Base-by-base conservation (phyloP, 2,329 filamentous ascomycete species). In the Lasiodiplodia sp. region DNA sequence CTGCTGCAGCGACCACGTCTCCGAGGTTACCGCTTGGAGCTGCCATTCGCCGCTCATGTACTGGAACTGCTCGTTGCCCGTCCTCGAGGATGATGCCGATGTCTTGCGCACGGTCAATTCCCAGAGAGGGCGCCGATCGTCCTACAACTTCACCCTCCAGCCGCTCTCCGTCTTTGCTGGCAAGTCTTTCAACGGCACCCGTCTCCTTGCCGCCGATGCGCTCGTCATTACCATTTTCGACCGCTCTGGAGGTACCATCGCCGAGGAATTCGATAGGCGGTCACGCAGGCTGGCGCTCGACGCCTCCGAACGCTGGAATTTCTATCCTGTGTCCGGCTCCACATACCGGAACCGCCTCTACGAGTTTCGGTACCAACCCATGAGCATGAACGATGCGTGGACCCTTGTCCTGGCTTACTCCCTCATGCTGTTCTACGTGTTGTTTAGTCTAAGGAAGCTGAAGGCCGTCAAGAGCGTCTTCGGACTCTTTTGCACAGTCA, bases 1-100 rank as follows among this genome's bases (percentile, higher is more conserved):
- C 14, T 68, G 66, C 12, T 68, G 66, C 66, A 72, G 72, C 18
- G 64, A 70, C 14, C 57, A 74, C 37, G 52, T 64, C 7, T 55
- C 49, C 4, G 37, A 55, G 4, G 21, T 21, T 55, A 58, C 47
- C 18, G 55, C 88, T 4, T 93, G 91, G 91, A 92, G 92, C 72
- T 92, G 92, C 75, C 91, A 94, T 73, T 94, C 92, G n/a, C 92
- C 92, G 1, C 80, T 95, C 66, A 89, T 93, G 78, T 94, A 94
- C 78, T 95, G 92, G 92, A 86, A 88, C 69, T 91, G 90, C 75
- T 91, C 84, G 4, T 71, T 85, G n/a, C 75, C 82, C 6, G 83
- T 87, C 1, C 87, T 95, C 62, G 76, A 86, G 31, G 76, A 79
- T 18, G 92, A 95, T 73, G 66, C 77, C 0, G 85, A 94, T 75